Evolutionary conservation across 1,139 yeast genomes (phyloP), one percentile per base, ranked within the genome.

Genomic region (Debaryomyces nepalensis): DNA sequence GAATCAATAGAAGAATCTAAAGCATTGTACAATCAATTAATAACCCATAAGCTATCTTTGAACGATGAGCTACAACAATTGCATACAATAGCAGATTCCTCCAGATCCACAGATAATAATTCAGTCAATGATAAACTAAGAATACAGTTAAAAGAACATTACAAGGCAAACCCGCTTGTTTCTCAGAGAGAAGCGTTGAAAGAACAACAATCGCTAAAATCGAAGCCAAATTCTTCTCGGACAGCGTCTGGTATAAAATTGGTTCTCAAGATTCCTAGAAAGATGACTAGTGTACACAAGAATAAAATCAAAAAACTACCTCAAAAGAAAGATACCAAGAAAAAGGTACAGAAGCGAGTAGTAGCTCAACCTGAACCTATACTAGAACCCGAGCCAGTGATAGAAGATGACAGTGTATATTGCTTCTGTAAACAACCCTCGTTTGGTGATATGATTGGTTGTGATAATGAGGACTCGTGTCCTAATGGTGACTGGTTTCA

Each of bases 401-500:
- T 50, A 8, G 67, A 63, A 33, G 69, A 59, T 29, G 54, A 50
- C 4, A 55, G 54, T 14, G 42, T 48, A 18, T 73, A 71, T 48
- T 73, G 79, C 47, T 70, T 73, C 57, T 73, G 79, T 51, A 60
- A 63, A 19, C 77, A 70, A 48, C 69, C 68, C 0, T 72, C 79
- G 0, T 66, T 66, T 46, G 79, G 79, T 2, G 68, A 67, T 45
- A 73, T 73, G 79, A 73, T 73, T 33, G 77, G 71, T 0, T 73
- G 79, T 51, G 79, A 73, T 46, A 68, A 72, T 47, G 67, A 61
- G 41, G 55, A 50, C 1, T 52, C 64, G 4, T 73, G 79, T 53
- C 70, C 71, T 14, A 72, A 73, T 47, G 79, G 79, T 2, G 78
- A 71, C 40, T 73, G 79, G 79, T 73, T 73, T 41, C 79, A 73